Conservation (phyloP, 2,329 filamentous ascomycete species). For the Dactylellina leptospora region DNA sequence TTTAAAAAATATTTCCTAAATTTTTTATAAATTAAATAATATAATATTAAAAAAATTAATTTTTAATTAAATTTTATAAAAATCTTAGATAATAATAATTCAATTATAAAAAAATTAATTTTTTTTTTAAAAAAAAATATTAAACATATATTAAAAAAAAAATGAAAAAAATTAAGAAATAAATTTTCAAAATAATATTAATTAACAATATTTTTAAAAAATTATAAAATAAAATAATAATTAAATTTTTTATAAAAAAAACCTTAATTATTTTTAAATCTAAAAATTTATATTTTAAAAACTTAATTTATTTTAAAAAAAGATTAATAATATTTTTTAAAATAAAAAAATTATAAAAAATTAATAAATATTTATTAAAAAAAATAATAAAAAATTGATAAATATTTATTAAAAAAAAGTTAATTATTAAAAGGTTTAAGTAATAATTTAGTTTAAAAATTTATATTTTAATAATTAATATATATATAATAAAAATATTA, state of each 20-base stretch:
- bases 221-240: background rate
- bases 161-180: background rate
- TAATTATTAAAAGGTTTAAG: background rate
- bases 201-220: background rate
- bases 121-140: too few species aligned
- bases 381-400: background rate
- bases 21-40: too few species aligned
- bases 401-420: background rate
- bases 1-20: too few species aligned
- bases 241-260: background rate
- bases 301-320: background rate
- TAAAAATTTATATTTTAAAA: background rate
- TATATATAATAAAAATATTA: background rate
- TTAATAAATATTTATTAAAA: background rate
- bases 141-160: background rate
- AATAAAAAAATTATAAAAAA: background rate
- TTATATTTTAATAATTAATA: background rate
- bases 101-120: too few species aligned
- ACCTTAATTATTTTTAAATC: background rate
- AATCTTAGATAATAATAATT: too few species aligned
- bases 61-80: too few species aligned
- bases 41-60: too few species aligned
- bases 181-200: background rate
- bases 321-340: background rate
- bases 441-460: background rate